phyloP scores from a whole-genome alignment of 805 yeast species.

The Suhomyces kilbournensis region DNA sequence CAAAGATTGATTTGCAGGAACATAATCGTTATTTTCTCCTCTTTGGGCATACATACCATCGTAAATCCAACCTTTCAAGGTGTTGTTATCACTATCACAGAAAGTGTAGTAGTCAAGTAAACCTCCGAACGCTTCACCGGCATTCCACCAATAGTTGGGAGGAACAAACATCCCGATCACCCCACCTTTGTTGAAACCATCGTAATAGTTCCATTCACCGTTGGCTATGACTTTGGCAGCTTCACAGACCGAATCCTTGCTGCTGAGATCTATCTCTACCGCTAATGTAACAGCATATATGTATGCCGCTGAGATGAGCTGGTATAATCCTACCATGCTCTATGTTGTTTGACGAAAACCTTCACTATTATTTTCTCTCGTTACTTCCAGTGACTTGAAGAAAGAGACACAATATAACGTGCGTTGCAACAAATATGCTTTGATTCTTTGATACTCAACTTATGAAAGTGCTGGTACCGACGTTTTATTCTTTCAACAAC shows the following conservation, averaged over 20 bases:
- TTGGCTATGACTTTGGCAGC: conserved; percentile 34
- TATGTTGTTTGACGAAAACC: background rate
- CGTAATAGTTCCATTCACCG: conserved; percentile 47
- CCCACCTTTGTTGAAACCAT: conserved; percentile 42
- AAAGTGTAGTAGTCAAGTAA: conserved; percentile 38
- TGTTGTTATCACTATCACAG: conserved; percentile 34
- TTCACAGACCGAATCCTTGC: conserved; percentile 37
- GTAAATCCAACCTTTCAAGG: conserved; percentile 26
- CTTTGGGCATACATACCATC: conserved; percentile 45
- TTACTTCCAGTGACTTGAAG: background rate
- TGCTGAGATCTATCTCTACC: conserved; percentile 37
- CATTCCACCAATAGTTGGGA: conserved; percentile 55
- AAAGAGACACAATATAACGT: background rate
- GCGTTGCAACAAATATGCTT: background rate
- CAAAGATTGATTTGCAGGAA: conserved; percentile 46
- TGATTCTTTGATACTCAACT: background rate
- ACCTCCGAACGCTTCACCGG: conserved; percentile 51
- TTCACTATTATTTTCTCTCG: background rate
- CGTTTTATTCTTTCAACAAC: background rate
- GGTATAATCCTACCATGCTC: background rate
- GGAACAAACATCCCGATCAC: conserved; percentile 43
- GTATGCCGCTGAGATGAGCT: background rate
- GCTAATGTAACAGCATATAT: conserved; percentile 14
- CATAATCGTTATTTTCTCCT: conserved; percentile 39
- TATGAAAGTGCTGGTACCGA: background rate